A percentile compares a stretch with the other conserved stretches of the same genome.
These are phyloP conservation scores for Candida neerlandica DNA, from an alignment of 1,139 yeast species.

Conservation along the genomic window DNA sequence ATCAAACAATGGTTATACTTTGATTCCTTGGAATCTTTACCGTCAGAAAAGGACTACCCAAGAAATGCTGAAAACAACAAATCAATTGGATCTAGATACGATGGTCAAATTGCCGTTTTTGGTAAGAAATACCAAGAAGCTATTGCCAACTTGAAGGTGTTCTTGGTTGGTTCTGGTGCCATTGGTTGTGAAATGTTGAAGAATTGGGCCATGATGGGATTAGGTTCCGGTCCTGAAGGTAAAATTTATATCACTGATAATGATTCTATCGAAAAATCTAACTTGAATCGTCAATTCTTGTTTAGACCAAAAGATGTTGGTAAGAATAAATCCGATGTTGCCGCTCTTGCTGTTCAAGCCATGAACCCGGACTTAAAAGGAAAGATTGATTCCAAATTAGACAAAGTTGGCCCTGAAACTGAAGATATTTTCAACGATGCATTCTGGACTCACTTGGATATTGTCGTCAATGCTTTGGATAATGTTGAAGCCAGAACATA, in stretches of 20 bases:
- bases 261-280: slow-evolving; percentile 93
- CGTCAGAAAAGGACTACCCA: slow-evolving; percentile 55
- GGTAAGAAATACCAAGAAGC: slow-evolving; percentile 77
- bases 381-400: slow-evolving; percentile 73
- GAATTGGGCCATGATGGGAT: slow-evolving; percentile 97
- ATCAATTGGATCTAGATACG: slow-evolving; percentile 84
- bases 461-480: slow-evolving; percentile 95
- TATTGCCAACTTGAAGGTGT: slow-evolving; percentile 76
- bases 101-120: slow-evolving; percentile 90
- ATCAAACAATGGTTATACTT: slow-evolving; percentile 89
- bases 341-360: slow-evolving; percentile 75
- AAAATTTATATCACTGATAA: slow-evolving; percentile 85
- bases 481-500: slow-evolving; percentile 97
- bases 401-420: slow-evolving; percentile 92
- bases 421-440: slow-evolving; percentile 81
- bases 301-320: slow-evolving; percentile 96
- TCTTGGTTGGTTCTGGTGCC: slow-evolving; percentile 97
- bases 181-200: slow-evolving; percentile 99
- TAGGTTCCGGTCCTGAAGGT: slow-evolving; percentile 91
- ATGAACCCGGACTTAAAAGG: slow-evolving; percentile 88
- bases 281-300: slow-evolving; percentile 92
- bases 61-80: slow-evolving; percentile 73
- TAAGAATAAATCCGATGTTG: slow-evolving; percentile 84
- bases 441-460: slow-evolving; percentile 84
- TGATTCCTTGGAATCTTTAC: slow-evolving; percentile 91